Percentiles rank a stretch among this genome's conserved stretches.
phyloP scores from a whole-genome alignment of 805 yeast genomes.

The Yarrowia deformans region DNA sequence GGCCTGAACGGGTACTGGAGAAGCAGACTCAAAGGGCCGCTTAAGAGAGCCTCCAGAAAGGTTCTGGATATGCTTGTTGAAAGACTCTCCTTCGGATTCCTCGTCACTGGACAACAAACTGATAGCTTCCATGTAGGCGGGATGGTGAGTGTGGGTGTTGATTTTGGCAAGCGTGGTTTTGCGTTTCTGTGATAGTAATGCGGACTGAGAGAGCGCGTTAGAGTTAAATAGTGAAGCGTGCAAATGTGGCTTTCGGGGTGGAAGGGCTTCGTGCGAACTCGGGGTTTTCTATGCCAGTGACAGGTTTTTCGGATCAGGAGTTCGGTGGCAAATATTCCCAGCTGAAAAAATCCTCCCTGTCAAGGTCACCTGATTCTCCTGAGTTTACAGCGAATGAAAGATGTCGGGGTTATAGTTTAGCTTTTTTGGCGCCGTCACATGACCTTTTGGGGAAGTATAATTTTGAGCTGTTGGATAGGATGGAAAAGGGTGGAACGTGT shows the following conservation, averaged over 20 bases:
- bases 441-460: conserved; percentile 20
- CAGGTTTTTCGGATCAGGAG: background rate
- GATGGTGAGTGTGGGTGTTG: conserved; percentile 1
- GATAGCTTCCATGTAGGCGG: conserved; percentile 17
- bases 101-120: conserved; percentile 36
- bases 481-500: conserved; percentile 25
- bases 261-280: too few species aligned
- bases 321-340: background rate
- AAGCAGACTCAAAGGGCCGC: conserved; percentile 1
- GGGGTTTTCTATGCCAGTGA: too few species aligned
- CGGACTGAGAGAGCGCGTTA: conserved; percentile 7
- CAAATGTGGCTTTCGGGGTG: background rate
- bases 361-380: background rate
- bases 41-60: background rate
- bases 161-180: conserved; percentile 6
- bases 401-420: background rate
- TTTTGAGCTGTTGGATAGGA: background rate
- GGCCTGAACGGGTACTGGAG: background rate
- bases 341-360: background rate
- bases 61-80: background rate
- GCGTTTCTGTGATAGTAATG: too few species aligned
- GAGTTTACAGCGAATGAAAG: background rate
- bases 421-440: conserved; percentile 5
- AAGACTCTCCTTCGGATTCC: conserved; percentile 27
- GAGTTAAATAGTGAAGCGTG: background rate